A percentile compares a stretch with the other conserved stretches of the same genome.
Evolutionary conservation across 169 alveolate genomes (phyloP).

Genomic region (Babesia caballi): DNA sequence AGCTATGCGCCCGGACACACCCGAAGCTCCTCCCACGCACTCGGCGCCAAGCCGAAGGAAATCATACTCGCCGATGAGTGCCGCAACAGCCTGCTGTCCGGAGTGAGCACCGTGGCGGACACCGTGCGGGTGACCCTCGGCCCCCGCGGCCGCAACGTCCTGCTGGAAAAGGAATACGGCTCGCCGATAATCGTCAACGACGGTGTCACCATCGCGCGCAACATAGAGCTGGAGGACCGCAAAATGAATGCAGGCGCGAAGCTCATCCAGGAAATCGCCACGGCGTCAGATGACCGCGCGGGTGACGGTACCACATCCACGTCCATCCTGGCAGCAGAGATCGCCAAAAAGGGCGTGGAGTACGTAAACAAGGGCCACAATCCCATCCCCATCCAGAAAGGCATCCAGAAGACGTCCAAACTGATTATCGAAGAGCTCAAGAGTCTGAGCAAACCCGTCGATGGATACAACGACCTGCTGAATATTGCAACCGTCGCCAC

Average conservation of each 20-base stretch:
- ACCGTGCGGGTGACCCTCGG: slow-evolving; percentile 86
- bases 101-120: slow-evolving; percentile 80
- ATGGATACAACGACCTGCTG: slow-evolving; percentile 78
- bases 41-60: slow-evolving; percentile 67
- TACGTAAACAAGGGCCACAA: slow-evolving; percentile 85
- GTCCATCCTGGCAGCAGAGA: slow-evolving; percentile 84
- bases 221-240: slow-evolving; percentile 81
- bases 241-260: slow-evolving; percentile 86
- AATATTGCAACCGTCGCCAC: slow-evolving; percentile 88
- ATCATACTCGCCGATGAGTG: slow-evolving; percentile 80
- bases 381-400: slow-evolving; percentile 83
- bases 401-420: slow-evolving; percentile 82
- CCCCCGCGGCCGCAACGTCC: slow-evolving; percentile 86
- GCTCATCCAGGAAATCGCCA: slow-evolving; percentile 85
- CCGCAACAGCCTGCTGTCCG: slow-evolving; percentile 77
- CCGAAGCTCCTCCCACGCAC: background rate
- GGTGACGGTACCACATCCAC: slow-evolving; percentile 91
- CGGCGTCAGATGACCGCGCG: slow-evolving; percentile 85
- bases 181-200: slow-evolving; percentile 85
- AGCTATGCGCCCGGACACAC: background rate
- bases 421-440: slow-evolving; percentile 81
- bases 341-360: slow-evolving; percentile 82
- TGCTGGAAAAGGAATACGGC: slow-evolving; percentile 85
- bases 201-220: slow-evolving; percentile 88
- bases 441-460: slow-evolving; percentile 79